phyloP scores from a whole-genome alignment of 768 basidiomycete species.

The Pleurotus citrinopileatus region DNA sequence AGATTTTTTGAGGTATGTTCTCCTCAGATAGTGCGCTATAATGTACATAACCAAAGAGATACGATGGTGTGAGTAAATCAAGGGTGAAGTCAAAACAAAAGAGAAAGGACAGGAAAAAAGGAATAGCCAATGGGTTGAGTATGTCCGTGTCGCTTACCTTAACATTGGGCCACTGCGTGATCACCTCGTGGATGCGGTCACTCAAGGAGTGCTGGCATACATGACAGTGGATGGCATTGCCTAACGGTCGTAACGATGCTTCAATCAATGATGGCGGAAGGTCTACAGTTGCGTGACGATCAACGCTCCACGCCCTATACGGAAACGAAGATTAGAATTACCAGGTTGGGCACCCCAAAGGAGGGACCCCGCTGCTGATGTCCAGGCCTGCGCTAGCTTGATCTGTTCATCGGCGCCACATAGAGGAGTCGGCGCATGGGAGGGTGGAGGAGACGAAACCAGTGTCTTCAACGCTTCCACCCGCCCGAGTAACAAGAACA shows the following conservation, averaged over 20 bases:
- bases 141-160: constrained; percentile 35
- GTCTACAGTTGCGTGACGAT: constrained; percentile 28
- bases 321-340: neutral
- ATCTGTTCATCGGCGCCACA: constrained; percentile 25
- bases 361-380: constrained; percentile 23
- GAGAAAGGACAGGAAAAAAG: no score
- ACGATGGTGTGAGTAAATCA: no score
- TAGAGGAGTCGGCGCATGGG: constrained; percentile 19
- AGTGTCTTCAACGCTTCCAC: constrained; percentile 27
- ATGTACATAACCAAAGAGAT: no score
- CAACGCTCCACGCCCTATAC: neutral
- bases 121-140: no score
- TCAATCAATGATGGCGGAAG: constrained; percentile 47
- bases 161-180: constrained; percentile 52
- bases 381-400: constrained; percentile 26
- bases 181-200: constrained; percentile 44
- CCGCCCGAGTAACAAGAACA: constrained; percentile 34
- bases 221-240: constrained; percentile 44
- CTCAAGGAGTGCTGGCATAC: constrained; percentile 39
- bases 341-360: constrained; percentile 26
- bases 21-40: no score
- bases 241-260: constrained; percentile 43
- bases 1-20: no score
- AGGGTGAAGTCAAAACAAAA: no score
- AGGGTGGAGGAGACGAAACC: constrained; percentile 19